A percentile compares a stretch with the other conserved stretches of the same genome.
These are phyloP conservation scores for Cladosporium velox DNA, from an alignment of 2,329 filamentous ascomycete genomes.

Conservation along the genomic window DNA sequence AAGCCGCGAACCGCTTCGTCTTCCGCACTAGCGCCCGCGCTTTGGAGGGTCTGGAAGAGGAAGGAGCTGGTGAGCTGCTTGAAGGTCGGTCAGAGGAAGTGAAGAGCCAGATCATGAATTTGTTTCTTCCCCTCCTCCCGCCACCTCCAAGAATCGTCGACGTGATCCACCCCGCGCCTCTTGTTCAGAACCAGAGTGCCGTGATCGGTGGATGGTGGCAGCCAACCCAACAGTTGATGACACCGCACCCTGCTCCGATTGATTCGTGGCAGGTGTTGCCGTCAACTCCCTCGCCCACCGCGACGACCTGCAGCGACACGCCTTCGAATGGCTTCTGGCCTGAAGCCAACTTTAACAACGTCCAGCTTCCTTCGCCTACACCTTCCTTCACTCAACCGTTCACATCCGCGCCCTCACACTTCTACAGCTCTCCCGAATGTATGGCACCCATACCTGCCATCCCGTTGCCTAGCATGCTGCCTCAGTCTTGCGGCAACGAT, in stretches of 20 bases:
- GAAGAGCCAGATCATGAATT: constrained; percentile 77
- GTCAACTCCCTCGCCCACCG: constrained; percentile 75
- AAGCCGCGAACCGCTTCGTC: constrained; percentile 96
- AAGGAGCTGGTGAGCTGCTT: constrained; percentile 89
- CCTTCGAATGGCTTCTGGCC: constrained; percentile 75
- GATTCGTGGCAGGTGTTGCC: constrained; percentile 90
- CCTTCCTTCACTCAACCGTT: constrained; percentile 73
- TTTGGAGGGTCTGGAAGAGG: constrained; percentile 93
- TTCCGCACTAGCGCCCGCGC: constrained; percentile 86
- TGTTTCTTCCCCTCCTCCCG: constrained; percentile 83
- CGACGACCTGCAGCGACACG: constrained; percentile 70
- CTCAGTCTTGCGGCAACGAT: constrained; percentile 78
- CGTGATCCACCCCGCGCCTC: constrained; percentile 79
- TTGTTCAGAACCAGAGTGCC: constrained; percentile 76
- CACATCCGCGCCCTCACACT: constrained; percentile 60
- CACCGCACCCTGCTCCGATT: constrained; percentile 68
- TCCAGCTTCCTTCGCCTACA: constrained; percentile 72
- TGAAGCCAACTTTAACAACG: constrained; percentile 72
- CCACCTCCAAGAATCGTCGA: constrained; percentile 88
- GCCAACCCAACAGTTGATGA: constrained; percentile 61
- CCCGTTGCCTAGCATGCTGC: constrained; percentile 83
- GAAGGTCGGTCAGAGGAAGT: constrained; percentile 91
- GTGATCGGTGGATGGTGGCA: constrained; percentile 68
- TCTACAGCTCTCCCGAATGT: constrained; percentile 77
- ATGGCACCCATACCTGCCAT: constrained; percentile 73